phyloP scores from a whole-genome alignment of 2,329 filamentous ascomycete species.

The Dissoconium aciculare region DNA sequence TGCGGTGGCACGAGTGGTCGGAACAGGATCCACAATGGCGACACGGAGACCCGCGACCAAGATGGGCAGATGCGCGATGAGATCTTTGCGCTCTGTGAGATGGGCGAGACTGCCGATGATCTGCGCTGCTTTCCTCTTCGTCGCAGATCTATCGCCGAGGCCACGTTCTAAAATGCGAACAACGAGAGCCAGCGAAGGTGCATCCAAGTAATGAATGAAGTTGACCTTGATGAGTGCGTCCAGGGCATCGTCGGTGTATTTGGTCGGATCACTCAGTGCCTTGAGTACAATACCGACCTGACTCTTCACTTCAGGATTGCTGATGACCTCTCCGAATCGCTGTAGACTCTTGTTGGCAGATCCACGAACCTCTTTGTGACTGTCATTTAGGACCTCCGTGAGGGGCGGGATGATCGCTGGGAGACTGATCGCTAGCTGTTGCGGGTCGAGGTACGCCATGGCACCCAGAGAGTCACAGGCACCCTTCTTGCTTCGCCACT shows the following conservation, averaged over 20 bases:
- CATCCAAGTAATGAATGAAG: slow-evolving; percentile 96
- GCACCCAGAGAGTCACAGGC: slow-evolving; percentile 92
- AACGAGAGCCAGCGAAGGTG: slow-evolving; percentile 84
- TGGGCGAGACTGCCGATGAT: slow-evolving; percentile 97
- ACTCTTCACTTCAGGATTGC: slow-evolving; percentile 89
- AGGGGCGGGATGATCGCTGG: slow-evolving; percentile 95
- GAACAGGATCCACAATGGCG: slow-evolving; percentile 88
- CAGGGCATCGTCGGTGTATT: slow-evolving; percentile 87
- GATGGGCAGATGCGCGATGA: slow-evolving; percentile 78
- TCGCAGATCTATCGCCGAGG: slow-evolving; percentile 76
- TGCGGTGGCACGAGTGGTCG: slow-evolving; percentile 86
- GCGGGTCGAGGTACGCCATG: slow-evolving; percentile 95
- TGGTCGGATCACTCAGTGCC: slow-evolving; percentile 91
- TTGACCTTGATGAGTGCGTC: slow-evolving; percentile 95
- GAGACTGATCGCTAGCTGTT: slow-evolving; percentile 80
- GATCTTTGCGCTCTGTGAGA: slow-evolving; percentile 88
- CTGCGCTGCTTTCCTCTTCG: slow-evolving; percentile 89
- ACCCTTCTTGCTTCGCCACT: slow-evolving; percentile 97
- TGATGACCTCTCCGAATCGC: slow-evolving; percentile 96
- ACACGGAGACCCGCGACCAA: slow-evolving; percentile 78
- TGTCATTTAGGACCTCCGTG: slow-evolving; percentile 88
- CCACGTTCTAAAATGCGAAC: slow-evolving; percentile 92
- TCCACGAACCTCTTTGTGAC: slow-evolving; percentile 86
- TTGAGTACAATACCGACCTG: slow-evolving; percentile 85
- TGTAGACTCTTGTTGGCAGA: slow-evolving; percentile 93